Conservation (phyloP, 768 basidiomycete genomes). For the Boletales sp. region DNA sequence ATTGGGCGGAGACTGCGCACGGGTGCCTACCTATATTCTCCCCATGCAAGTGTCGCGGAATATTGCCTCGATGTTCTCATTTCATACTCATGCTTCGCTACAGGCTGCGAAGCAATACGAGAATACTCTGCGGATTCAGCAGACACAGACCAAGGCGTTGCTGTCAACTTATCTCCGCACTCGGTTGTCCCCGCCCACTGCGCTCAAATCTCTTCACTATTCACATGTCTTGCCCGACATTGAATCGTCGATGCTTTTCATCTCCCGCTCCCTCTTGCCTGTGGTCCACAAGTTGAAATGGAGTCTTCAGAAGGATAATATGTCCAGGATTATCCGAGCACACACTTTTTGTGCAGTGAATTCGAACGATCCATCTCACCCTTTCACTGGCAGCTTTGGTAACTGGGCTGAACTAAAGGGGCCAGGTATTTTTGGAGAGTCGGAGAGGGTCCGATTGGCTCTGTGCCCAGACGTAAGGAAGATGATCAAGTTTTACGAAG, state of each 20-base stretch:
- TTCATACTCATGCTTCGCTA: conserved; percentile 9
- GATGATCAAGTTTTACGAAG: conserved; percentile 59
- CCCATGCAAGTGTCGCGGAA: conserved; percentile 38
- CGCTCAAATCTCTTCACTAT: conserved; percentile 45
- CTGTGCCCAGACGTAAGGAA: conserved; percentile 62
- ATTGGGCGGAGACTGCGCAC: conserved; percentile 65
- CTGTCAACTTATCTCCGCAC: conserved; percentile 53
- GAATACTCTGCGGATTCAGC: conserved; percentile 49
- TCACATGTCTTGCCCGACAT: conserved; percentile 60
- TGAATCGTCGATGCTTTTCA: conserved; percentile 51
- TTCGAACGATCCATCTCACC: conserved; percentile 10
- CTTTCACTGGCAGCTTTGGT: conserved; percentile 37
- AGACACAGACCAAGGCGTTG: conserved; percentile 48
- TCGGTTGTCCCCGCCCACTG: conserved; percentile 36
- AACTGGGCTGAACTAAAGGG: conserved; percentile 59
- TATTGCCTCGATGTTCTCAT: not conserved
- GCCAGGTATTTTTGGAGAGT: conserved; percentile 49
- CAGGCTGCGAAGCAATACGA: conserved; percentile 72
- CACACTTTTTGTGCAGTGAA: conserved; percentile 30
- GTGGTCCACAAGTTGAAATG: conserved; percentile 67
- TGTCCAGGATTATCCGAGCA: conserved; percentile 55
- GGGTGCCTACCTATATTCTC: conserved; percentile 63
- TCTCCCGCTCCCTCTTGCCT: conserved; percentile 63
- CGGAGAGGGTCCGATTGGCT: conserved; percentile 64
- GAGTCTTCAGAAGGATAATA: conserved; percentile 60